Conservation (phyloP, 352 stramenopile species). For the Phytophthora hibernalis region DNA sequence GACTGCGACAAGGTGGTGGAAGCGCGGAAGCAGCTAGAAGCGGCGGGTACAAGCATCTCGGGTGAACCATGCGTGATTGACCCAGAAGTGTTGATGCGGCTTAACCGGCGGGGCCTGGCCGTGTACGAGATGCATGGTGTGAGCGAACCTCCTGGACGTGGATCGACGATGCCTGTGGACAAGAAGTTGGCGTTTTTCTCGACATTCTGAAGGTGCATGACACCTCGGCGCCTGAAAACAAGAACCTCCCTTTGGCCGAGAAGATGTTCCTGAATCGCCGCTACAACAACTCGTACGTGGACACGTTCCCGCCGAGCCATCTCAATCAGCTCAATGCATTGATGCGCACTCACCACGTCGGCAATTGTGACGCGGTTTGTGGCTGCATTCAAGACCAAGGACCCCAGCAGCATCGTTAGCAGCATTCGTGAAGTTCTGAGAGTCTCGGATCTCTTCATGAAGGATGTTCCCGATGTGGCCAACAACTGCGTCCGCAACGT, state of each 20-base stretch:
- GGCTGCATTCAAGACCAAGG: slow-evolving; percentile 39
- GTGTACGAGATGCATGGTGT: slow-evolving; percentile 33
- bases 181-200: slow-evolving; percentile 41
- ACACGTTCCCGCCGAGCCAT: slow-evolving; percentile 29
- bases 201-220: slow-evolving; percentile 41
- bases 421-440: slow-evolving; percentile 44
- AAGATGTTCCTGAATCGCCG: slow-evolving; percentile 50
- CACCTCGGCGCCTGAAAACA: slow-evolving; percentile 25
- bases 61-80: slow-evolving; percentile 11
- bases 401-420: slow-evolving; percentile 37
- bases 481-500: slow-evolving; percentile 43
- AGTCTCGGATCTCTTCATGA: slow-evolving; percentile 52
- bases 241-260: slow-evolving; percentile 22
- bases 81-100: neutral
- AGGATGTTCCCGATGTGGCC: slow-evolving; percentile 56
- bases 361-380: slow-evolving; percentile 38
- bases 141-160: slow-evolving; percentile 18
- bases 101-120: slow-evolving; percentile 17
- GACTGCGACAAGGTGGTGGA: slow-evolving; percentile 36
- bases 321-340: slow-evolving; percentile 28
- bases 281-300: slow-evolving; percentile 41
- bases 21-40: slow-evolving; percentile 17
- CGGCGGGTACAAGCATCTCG: neutral
- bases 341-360: slow-evolving; percentile 34
- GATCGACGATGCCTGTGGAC: slow-evolving; percentile 22